Percentiles rank a stretch among this genome's conserved stretches.
Evolutionary conservation across 805 yeast species (phyloP).

Genomic region (Yamadazyma laniorum): DNA sequence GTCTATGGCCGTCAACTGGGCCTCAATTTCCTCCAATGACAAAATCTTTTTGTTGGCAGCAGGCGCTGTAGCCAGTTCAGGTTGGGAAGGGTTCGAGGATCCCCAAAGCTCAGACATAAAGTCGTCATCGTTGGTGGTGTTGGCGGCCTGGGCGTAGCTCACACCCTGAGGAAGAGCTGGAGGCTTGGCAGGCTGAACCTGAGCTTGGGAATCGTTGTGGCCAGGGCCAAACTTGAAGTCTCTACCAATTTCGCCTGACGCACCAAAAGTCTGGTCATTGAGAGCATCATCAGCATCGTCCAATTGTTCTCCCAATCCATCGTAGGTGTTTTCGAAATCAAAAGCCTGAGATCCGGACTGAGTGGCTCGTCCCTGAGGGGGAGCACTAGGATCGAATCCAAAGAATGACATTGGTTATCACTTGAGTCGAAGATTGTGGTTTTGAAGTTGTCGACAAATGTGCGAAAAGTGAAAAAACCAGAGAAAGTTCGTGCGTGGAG

Average conservation of each 20-base stretch:
- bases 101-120: constrained; percentile 49
- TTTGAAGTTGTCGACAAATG: constrained; percentile 8
- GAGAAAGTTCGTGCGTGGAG: not conserved
- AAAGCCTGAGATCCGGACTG: constrained; percentile 35
- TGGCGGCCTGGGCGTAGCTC: constrained; percentile 43
- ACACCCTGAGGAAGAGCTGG: constrained; percentile 24
- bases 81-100: constrained; percentile 27
- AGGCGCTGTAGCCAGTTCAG: not conserved
- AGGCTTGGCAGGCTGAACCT: constrained; percentile 16
- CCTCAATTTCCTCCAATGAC: constrained; percentile 83
- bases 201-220: not conserved
- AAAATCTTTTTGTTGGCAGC: constrained; percentile 46
- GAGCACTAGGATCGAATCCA: constrained; percentile 56
- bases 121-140: constrained; percentile 39
- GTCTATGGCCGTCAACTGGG: constrained; percentile 58
- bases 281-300: constrained; percentile 74
- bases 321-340: constrained; percentile 84
- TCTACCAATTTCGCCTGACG: constrained; percentile 46
- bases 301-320: constrained; percentile 66
- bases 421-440: not conserved
- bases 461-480: not conserved
- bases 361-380: constrained; percentile 16
- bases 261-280: constrained; percentile 79
- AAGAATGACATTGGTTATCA: constrained; percentile 56
- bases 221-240: constrained; percentile 61